A percentile compares a stretch with the other conserved stretches of the same genome.
Evolutionary conservation across 2,329 filamentous ascomycete genomes (phyloP).

Genomic region (Colletotrichum sp.): DNA sequence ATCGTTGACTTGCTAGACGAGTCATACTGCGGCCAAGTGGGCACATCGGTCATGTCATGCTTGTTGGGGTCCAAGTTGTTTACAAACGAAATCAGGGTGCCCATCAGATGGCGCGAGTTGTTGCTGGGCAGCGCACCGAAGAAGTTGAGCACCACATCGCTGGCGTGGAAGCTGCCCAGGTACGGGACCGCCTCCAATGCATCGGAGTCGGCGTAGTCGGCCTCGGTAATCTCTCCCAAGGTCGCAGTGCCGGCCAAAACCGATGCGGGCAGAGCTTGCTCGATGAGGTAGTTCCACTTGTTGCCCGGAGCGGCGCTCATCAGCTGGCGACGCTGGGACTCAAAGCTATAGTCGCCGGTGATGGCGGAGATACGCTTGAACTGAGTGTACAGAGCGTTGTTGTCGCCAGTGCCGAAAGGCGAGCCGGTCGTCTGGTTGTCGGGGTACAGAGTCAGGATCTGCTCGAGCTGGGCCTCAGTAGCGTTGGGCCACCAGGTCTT

Average conservation of each 20-base stretch:
- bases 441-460: slow-evolving; percentile 54
- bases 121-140: slow-evolving; percentile 54
- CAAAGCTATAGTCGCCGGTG: background rate
- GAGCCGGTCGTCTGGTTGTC: slow-evolving; percentile 46
- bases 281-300: slow-evolving; percentile 37
- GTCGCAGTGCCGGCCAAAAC: slow-evolving; percentile 49
- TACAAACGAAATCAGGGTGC: slow-evolving; percentile 74
- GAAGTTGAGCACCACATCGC: slow-evolving; percentile 69
- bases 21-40: slow-evolving; percentile 35
- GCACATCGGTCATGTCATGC: slow-evolving; percentile 33
- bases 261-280: slow-evolving; percentile 33
- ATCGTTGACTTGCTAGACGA: background rate
- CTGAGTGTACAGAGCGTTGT: background rate
- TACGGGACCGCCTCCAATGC: slow-evolving; percentile 51
- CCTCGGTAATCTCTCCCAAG: slow-evolving; percentile 62
- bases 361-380: background rate
- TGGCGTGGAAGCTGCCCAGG: slow-evolving; percentile 77
- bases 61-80: slow-evolving; percentile 73
- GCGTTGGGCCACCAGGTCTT: slow-evolving; percentile 27
- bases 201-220: slow-evolving; percentile 32
- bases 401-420: background rate
- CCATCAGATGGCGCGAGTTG: slow-evolving; percentile 50
- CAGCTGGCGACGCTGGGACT: background rate
- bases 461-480: slow-evolving; percentile 51
- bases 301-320: background rate